Base-by-base conservation (phyloP, 78 protist species). In the Polysphondylium violaceum region DNA sequence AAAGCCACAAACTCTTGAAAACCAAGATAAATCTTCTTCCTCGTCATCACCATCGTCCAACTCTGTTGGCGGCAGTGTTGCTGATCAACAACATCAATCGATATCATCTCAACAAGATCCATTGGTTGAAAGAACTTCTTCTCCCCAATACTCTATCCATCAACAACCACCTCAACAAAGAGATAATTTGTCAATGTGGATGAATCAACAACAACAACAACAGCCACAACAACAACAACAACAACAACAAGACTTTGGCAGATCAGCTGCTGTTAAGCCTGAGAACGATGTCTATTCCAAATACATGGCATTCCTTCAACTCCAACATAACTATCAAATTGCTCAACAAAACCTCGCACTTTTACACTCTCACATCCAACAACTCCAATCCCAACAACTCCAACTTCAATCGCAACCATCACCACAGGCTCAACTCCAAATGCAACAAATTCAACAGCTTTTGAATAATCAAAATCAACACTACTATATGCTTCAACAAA, bases 291-390 rank as follows among this genome's bases (percentile, higher is more conserved):
- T n/a, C n/a, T n/a, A n/a, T 36, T 40, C 33, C 4, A 65, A 65
- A 65, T 65, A 38, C 21, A 65, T 65, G 73, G 23, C 44, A 44
- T 25, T 43, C 44, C 86, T 43, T 63, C 88, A 78, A 65, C 73
- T 16, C 3, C 43, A 71, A 51, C 56, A 31, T 33, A 65, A 55
- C 38, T 56, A 55, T 27, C 64, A 33, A 40, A 53, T 53, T 71
- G 16, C 51, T 0, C 78, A 72, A 72, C 67, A 38, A 55, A 56
- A 79, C 38, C 47, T 23, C 19, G 36, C 38, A 23, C 19, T 40
- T 47, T 44, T 76, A 27, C 64, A 47, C 17, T 19, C 58, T 61
- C 12, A 41, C 4, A 19, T 60, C 38, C 86, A 76, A 16, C 51
- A 53, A 58, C 64, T 40, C 9, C 72, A 64, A 12, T 36, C n/a